Base-by-base conservation (phyloP, 805 yeast genomes). In the Diddensiella transvaalensis region DNA sequence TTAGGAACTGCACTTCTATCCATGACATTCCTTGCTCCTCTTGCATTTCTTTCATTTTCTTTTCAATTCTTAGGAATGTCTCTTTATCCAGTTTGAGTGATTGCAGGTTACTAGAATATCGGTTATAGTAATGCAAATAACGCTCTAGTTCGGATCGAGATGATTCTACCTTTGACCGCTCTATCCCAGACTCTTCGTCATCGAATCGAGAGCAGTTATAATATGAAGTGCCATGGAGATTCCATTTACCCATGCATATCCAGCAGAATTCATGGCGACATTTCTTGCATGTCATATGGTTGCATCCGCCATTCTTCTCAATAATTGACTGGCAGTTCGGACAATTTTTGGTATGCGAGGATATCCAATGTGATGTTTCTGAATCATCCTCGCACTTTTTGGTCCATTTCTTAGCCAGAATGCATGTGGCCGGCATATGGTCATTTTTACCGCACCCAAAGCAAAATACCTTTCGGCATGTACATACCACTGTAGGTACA, bases 231-330 rank as follows among this genome's bases (percentile, higher is more conserved):
- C 80, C 80, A 67, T 91, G 98, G 13, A 67, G 67, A 0, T 63
- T 59, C 99, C 99, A 91, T 29, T 72, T 76, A 2, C 82, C 82
- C 52, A 79, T 63, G 66, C 99, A 93, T 35, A 90, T 80, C 99
- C 99, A 93, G 66, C 99, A 93, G 62, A 89, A 93, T 62, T 90
- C 87, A 63, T 78, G 67, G 10, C 64, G 61, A 65, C 99, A 93
- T 50, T 80, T 82, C 2, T 78, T 72, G 65, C 99, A 93, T 1
- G 81, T 76, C 96, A 93, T 91, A 67, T 93, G 99, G 66, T 91
- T 91, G 68, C 99, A 93, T 0, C 99, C 99, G 19, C 97, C 98
- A 62, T 85, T 85, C 60, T 91, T 89, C 62, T 93, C 97, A 53
- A 91, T 93, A 23, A 80, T 71, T 1, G 88, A 71, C 6, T 70